Base-by-base conservation (phyloP, 305 asterid genomes). In the Fraxinus paxiana region DNA sequence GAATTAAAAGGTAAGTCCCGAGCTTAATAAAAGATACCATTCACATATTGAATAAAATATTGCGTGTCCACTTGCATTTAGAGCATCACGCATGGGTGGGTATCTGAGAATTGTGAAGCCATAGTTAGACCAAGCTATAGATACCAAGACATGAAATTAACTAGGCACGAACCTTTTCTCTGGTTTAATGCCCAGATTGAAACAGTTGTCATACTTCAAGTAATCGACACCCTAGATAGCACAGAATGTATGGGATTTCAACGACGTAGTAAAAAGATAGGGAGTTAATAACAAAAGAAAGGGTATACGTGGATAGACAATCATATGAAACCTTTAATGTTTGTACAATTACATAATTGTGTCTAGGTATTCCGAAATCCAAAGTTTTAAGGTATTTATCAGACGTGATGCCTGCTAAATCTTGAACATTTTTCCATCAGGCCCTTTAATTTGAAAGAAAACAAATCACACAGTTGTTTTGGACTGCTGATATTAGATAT, bases 41-140 rank as follows among this genome's bases (percentile, higher is more conserved):
- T 96, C 99, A 79, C 99, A 96, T 80, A 96, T 90, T 17, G 97
- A 93, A 84, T 91, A 96, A 89, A 96, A 96, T 80, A 96, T 91
- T 17, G 90, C 30, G 17, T 88, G 95, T 38, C 98, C 98, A 82
- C 95, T 92, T 76, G 88, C 92, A 87, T 96, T 96, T 77, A 96
- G 93, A 83, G 99, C 98, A 84, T 96, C 97, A 13, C 94, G 97
- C 99, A 96, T 96, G 20, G 95, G 97, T 71, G 99, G 98, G 84
- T 94, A 94, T 89, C 99, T 96, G 92, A 46, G 54, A 87, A 79
- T 71, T 18, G 31, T 79, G 69, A 41, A 65, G 56, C 80, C 35
- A 73, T 9, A 33, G 76, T 85, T 82, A 84, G 81, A 83, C 69
- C 80, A 79, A 75, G 71, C 61, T 59, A 75, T 65, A 74, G 70